phyloP scores from a whole-genome alignment of 768 basidiomycete species.

The Clavulina sp. region DNA sequence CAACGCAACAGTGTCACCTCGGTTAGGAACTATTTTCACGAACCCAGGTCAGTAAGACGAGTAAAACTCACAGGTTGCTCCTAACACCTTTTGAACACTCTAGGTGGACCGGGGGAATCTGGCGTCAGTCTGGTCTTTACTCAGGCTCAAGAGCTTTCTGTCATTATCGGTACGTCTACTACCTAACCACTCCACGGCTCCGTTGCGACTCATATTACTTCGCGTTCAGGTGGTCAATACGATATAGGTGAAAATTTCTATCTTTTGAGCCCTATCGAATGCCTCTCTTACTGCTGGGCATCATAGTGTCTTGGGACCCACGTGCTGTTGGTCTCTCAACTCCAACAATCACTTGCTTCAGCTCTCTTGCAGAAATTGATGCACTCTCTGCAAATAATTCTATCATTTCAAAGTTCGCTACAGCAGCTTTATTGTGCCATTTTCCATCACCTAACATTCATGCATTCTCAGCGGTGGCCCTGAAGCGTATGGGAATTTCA shows the following conservation, averaged over 20 bases:
- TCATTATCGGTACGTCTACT: too few relatives aligned
- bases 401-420: too few relatives aligned
- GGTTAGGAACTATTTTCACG: background rate
- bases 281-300: background rate
- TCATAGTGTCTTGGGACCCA: constrained; percentile 1
- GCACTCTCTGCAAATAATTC: background rate
- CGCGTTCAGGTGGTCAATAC: background rate
- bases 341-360: background rate
- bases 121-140: background rate
- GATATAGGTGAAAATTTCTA: constrained; percentile 1
- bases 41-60: background rate
- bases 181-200: too few relatives aligned
- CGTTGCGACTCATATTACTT: too few relatives aligned
- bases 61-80: background rate
- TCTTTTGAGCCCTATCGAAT: background rate
- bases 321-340: background rate
- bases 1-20: background rate
- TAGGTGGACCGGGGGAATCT: background rate
- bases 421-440: too few relatives aligned
- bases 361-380: background rate
- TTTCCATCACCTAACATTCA: too few relatives aligned
- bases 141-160: background rate
- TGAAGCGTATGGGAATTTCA: constrained; percentile 6
- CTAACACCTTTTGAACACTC: too few relatives aligned
- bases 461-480: too few relatives aligned